A percentile compares a stretch with the other conserved stretches of the same genome.
phyloP scores from a whole-genome alignment of 441 rosid species.

The Eruca vesicaria region DNA sequence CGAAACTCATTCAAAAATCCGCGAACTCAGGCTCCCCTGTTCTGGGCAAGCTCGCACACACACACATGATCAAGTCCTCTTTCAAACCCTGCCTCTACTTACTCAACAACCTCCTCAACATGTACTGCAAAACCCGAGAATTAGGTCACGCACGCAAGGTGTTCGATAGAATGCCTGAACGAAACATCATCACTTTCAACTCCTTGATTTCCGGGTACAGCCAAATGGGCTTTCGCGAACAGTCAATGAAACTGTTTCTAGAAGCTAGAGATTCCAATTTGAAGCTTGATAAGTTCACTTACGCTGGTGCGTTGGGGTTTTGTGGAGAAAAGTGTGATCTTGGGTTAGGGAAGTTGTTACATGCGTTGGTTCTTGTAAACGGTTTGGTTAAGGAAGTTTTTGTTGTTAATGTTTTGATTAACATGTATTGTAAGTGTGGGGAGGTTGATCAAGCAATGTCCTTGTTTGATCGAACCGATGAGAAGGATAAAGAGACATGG shows the following conservation, averaged over 20 bases:
- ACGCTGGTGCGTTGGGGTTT: constrained; percentile 38
- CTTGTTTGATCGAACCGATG: constrained; percentile 38
- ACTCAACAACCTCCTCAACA: constrained; percentile 39
- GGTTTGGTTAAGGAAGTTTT: constrained; percentile 33
- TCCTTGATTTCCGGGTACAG: constrained; percentile 39
- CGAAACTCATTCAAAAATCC: constrained; percentile 38
- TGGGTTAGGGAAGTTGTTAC: constrained; percentile 39
- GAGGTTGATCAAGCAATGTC: constrained; percentile 37
- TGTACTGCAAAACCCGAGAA: constrained; percentile 38
- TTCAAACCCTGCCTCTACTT: constrained; percentile 39
- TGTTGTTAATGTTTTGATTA: constrained; percentile 36
- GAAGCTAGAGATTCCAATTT: constrained; percentile 33
- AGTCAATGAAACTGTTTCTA: constrained; percentile 30
- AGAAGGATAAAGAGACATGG: constrained; percentile 45
- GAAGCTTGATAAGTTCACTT: constrained; percentile 42
- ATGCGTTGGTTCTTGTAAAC: constrained; percentile 36
- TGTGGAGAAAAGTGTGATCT: constrained; percentile 42
- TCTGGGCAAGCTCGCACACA: constrained; percentile 42
- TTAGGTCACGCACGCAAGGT: constrained; percentile 33
- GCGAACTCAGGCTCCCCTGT: constrained; percentile 36
- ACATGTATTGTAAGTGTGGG: constrained; percentile 46
- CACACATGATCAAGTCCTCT: constrained; percentile 44
- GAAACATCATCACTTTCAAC: constrained; percentile 41
- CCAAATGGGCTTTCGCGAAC: constrained; percentile 32
- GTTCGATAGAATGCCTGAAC: constrained; percentile 42